phyloP scores from a whole-genome alignment of 176 grass and related monocot species.

The Carex scoparia region DNA sequence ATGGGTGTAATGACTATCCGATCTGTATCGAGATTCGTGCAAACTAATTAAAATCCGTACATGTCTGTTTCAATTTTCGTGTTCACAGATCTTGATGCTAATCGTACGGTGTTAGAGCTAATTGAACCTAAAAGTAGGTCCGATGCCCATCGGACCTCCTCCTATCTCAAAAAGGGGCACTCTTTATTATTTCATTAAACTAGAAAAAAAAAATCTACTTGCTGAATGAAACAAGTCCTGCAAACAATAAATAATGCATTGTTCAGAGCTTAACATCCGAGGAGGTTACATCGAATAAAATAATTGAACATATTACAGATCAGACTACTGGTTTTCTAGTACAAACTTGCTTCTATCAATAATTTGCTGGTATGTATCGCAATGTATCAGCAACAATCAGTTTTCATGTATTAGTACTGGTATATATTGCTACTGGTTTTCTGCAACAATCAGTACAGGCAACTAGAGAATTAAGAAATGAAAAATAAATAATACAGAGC shows the following conservation, averaged over 20 bases:
- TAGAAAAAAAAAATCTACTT: background rate
- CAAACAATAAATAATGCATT: background rate
- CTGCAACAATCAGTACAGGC: background rate
- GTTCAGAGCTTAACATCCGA: background rate
- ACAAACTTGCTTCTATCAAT: background rate
- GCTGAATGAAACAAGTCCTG: background rate
- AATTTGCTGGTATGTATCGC: background rate
- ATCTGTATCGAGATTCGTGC: no score
- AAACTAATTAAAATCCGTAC: no score
- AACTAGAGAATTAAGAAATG: background rate
- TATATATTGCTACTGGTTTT: background rate
- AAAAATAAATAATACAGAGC: background rate
- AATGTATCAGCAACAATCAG: background rate
- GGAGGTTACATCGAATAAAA: background rate
- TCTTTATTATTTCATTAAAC: background rate
- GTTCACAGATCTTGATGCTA: no score
- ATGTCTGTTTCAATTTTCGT: no score
- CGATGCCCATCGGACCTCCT: no score
- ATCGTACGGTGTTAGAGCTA: no score
- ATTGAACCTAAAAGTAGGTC: no score
- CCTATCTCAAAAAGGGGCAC: background rate
- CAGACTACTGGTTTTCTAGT: background rate
- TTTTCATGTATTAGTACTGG: background rate
- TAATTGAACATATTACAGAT: background rate
- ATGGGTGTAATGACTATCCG: no score